A percentile compares a stretch with the other conserved stretches of the same genome.
Evolutionary conservation across 2,329 filamentous ascomycete genomes (phyloP).

Genomic region (Botryosphaeria agaves): DNA sequence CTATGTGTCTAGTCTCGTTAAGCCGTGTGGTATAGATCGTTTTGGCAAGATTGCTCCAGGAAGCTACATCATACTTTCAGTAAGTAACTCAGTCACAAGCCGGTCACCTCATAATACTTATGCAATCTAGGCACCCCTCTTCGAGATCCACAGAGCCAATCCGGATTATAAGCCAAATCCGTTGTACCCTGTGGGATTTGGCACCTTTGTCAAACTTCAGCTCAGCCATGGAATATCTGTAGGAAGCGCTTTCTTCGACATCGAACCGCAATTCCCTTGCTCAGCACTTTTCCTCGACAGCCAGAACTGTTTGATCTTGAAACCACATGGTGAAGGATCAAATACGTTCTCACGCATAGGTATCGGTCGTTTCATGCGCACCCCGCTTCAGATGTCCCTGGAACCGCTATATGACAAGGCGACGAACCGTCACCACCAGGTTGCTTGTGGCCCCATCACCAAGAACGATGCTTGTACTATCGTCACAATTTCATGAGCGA

Average conservation of each 20-base stretch:
- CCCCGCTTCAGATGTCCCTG: too few species aligned
- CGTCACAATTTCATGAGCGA: too few species aligned
- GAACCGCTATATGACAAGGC: too few species aligned
- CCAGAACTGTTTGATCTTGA: not conserved
- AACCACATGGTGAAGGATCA: not conserved
- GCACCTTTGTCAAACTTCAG: not conserved
- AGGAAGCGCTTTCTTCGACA: not conserved
- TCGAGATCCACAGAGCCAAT: not conserved
- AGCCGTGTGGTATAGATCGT: not conserved
- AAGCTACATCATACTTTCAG: not conserved
- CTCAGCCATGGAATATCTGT: not conserved
- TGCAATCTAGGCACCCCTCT: not conserved
- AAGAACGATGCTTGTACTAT: too few species aligned
- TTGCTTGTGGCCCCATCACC: too few species aligned
- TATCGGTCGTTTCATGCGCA: too few species aligned
- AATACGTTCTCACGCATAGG: too few species aligned
- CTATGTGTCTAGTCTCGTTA: not conserved
- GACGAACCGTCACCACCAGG: too few species aligned
- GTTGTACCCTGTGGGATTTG: not conserved
- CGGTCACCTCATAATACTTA: not conserved
- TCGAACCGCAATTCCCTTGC: not conserved
- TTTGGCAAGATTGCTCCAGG: not conserved
- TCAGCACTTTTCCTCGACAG: not conserved
- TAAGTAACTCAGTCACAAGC: not conserved
- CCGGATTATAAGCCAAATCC: not conserved